Base-by-base conservation (phyloP, 2,329 filamentous ascomycete genomes). In the Epichloe coenophiala region DNA sequence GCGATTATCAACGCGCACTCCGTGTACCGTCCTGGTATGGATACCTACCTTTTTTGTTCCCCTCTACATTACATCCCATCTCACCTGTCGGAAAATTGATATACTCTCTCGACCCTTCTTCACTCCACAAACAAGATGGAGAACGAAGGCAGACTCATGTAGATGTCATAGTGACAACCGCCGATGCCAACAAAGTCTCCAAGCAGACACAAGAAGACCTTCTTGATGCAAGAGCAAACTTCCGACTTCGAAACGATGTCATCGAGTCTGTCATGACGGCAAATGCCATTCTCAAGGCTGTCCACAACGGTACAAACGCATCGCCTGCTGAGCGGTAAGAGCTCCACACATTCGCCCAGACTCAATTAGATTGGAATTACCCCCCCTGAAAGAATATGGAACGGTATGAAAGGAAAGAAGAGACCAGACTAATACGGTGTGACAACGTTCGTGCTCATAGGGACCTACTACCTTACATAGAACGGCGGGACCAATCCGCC, bases 221-320 rank as follows among this genome's bases (percentile, higher is more conserved):
- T 21, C 72, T 91, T 33, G 77, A 88, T 57, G 80, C 86, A 27
- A 81, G 81, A 60, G 81, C 86, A 50, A 74, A 75, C 52, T 86
- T 87, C 65, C 74, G 80, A 40, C 72, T 91, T 51, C 80, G 80
- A 55, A 83, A 83, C 62, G 80, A 80, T 54, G 81, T 86, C 21
- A 72, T 83, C 21, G 80, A 85, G 54, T 80, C 76, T 45, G 80
- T 87, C 49, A 67, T 93, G 56, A 79, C 80, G 57, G 81, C 82
- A 51, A 84, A 88, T 59, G 87, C 88, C 7, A 81, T 86, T 40
- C 70, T 94, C 51, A 87, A 86, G 60, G 84, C 88, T 6, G 80
- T 91, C 39, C 86, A 94, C 63, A 71, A 77, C 53, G 81, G 81
- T 42, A 77, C 76, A 12, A 74, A 78, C 53, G 76, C 80, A 17